Conservation (phyloP, 2,329 filamentous ascomycete species). For the Zymoseptoria passerinii region DNA sequence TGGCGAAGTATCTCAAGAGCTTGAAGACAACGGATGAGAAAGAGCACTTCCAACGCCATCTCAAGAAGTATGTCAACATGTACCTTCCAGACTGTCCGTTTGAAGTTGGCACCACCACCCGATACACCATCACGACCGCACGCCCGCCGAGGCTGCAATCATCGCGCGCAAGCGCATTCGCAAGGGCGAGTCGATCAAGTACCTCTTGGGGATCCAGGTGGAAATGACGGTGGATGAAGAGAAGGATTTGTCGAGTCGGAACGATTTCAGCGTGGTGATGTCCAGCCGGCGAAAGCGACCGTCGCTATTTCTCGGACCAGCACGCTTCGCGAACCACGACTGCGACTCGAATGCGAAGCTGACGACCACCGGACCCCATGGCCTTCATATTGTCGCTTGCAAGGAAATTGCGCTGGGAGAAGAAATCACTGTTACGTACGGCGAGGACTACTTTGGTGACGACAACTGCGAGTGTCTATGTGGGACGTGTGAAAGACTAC, state of each 20-base stretch:
- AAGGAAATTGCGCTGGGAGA: conserved; percentile 78
- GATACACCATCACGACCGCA: conserved; percentile 86
- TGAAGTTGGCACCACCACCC: conserved; percentile 87
- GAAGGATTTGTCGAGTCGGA: conserved; percentile 69
- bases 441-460: conserved; percentile 90
- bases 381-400: conserved; percentile 82
- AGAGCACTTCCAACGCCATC: conserved; percentile 75
- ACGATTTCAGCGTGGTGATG: conserved; percentile 95
- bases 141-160: conserved; percentile 78
- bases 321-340: conserved; percentile 94
- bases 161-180: conserved; percentile 72
- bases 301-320: conserved; percentile 88
- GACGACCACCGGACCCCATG: conserved; percentile 71
- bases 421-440: conserved; percentile 94
- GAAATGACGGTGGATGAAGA: conserved; percentile 90
- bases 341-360: conserved; percentile 86
- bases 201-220: conserved; percentile 84
- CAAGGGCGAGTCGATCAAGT: conserved; percentile 80
- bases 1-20: conserved; percentile 60
- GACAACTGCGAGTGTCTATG: conserved; percentile 94
- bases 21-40: conserved; percentile 66
- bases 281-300: conserved; percentile 85
- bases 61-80: conserved; percentile 85
- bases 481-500: conserved; percentile 67
- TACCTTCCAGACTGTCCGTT: conserved; percentile 92